phyloP scores from a whole-genome alignment of 192 early-diverging fungal genomes.

The Backusella morwellensis region DNA sequence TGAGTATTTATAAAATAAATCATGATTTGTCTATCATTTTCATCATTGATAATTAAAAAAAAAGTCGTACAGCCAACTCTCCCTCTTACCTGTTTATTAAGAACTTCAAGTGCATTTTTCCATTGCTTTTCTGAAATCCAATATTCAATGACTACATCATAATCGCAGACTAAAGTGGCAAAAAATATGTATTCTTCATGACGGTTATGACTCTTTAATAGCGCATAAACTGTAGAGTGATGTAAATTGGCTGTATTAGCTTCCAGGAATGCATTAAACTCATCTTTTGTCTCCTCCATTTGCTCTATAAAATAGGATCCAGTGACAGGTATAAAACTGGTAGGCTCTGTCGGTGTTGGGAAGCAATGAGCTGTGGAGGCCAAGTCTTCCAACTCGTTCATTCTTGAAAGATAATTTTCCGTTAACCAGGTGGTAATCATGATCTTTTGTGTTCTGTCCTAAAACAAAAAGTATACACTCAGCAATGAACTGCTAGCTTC shows the following conservation, averaged over 20 bases:
- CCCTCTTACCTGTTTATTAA: conserved; percentile 68
- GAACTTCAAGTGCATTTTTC: conserved; percentile 68
- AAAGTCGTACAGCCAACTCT: background rate
- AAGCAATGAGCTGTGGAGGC: conserved; percentile 34
- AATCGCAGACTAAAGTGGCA: conserved; percentile 81
- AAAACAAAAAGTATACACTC: background rate
- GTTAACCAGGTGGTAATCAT: conserved; percentile 87
- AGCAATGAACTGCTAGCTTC: background rate
- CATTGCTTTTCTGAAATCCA: conserved; percentile 81
- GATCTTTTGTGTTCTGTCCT: conserved; percentile 79
- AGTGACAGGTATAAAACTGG: conserved; percentile 32
- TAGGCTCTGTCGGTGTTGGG: conserved; percentile 1
- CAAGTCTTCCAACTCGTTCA: conserved; percentile 66
- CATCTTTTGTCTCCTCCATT: conserved; percentile 54
- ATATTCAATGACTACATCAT: conserved; percentile 78
- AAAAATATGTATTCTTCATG: conserved; percentile 79
- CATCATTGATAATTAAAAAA: background rate
- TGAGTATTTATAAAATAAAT: conserved; percentile 88
- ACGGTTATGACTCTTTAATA: conserved; percentile 88
- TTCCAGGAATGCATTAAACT: conserved; percentile 73
- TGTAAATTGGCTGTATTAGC: conserved; percentile 65
- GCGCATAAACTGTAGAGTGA: conserved; percentile 69
- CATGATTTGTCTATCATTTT: conserved; percentile 56
- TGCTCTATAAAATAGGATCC: conserved; percentile 55
- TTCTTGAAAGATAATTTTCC: conserved; percentile 78